Base-by-base conservation (phyloP, 805 yeast species). In the Lipomyces chichibuensis region DNA sequence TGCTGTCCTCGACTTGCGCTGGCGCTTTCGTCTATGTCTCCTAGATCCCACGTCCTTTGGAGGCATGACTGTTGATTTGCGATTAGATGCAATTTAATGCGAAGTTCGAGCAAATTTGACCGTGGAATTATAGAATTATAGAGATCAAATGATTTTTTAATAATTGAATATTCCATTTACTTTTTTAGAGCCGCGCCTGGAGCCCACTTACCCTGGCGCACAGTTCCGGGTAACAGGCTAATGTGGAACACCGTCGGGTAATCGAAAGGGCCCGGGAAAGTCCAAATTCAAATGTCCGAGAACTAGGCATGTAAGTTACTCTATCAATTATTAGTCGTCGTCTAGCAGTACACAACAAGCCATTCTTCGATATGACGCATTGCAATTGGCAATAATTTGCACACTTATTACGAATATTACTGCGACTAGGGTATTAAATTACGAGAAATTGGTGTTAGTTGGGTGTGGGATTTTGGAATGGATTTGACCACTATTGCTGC, bases 401-500 rank as follows among this genome's bases (percentile, higher is more conserved):
- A 17, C 20, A n/a, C 14, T 7, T 43, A 17, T 14, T 17, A 1
- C 49, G 49, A 13, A 14, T 37, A 37, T 37, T 37, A 14, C 43
- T 37, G 43, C 43, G 6, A 13, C 43, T 13, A 14, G 6, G 20
- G 14, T 43, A 17, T n/a, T 17, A n/a, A 7, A 43, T 43, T 13
- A 9, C 39, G 14, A 37, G 39, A 14, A 35, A 37, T 11, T 37
- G 20, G 49, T n/a, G 23, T 43, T 17, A 17, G 49, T 17, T n/a
- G 23, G 23, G 23, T 8, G 23, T 17, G 20, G 13, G 23, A 43
- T n/a, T 17, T 23, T 13, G n/a, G n/a, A 37, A 79, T 79, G 82
- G 81, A 79, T 62, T 57, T 76, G 39, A 67, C 77, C 25, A 79
- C 81, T 6, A 72, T 79, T 25, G 77, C 76, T 43, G 79, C 81